These are phyloP conservation scores for Plasmodium sp. DNA, from an alignment of 169 alveolate species.

Conservation along the genomic window DNA sequence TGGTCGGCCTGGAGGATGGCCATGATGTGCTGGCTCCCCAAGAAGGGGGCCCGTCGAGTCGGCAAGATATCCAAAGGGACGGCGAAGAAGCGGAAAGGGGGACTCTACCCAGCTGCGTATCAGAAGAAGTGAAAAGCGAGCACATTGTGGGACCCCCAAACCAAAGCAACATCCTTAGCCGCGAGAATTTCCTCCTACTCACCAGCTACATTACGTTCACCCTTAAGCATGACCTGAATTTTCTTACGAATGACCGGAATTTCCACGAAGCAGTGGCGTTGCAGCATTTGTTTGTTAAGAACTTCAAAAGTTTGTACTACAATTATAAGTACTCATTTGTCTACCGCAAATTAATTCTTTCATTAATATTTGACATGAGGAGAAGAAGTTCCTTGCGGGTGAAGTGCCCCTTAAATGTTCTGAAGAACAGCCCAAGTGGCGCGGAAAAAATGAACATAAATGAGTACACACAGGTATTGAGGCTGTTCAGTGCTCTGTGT, in stretches of 20 bases:
- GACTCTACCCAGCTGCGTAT: not conserved
- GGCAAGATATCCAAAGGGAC: not conserved
- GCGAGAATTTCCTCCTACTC: slow-evolving; percentile 8
- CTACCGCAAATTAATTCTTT: slow-evolving; percentile 32
- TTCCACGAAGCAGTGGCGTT: slow-evolving; percentile 4
- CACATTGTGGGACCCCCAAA: not conserved
- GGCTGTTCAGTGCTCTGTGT: slow-evolving; percentile 8
- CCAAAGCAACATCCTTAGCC: slow-evolving; percentile 5
- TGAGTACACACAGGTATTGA: slow-evolving; percentile 13
- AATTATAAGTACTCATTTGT: slow-evolving; percentile 49
- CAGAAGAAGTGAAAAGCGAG: not conserved
- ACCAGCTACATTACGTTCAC: slow-evolving; percentile 16
- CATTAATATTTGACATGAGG: slow-evolving; percentile 36
- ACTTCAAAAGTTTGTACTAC: slow-evolving; percentile 46
- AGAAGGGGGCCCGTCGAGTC: not conserved
- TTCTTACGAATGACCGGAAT: slow-evolving; percentile 12
- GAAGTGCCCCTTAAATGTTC: not conserved
- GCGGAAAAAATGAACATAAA: slow-evolving; percentile 3
- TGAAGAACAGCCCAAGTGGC: not conserved
- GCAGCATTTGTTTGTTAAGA: slow-evolving; percentile 45
- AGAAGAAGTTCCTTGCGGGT: slow-evolving; percentile 3
- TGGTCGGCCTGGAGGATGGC: not conserved
- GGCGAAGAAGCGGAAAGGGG: not conserved
- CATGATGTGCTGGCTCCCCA: not conserved
- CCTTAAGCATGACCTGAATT: slow-evolving; percentile 30